Percentiles rank a stretch among this genome's conserved stretches.
Conservation (phyloP, 1,284 basidiomycete species). For the Trametes hirsuta region DNA sequence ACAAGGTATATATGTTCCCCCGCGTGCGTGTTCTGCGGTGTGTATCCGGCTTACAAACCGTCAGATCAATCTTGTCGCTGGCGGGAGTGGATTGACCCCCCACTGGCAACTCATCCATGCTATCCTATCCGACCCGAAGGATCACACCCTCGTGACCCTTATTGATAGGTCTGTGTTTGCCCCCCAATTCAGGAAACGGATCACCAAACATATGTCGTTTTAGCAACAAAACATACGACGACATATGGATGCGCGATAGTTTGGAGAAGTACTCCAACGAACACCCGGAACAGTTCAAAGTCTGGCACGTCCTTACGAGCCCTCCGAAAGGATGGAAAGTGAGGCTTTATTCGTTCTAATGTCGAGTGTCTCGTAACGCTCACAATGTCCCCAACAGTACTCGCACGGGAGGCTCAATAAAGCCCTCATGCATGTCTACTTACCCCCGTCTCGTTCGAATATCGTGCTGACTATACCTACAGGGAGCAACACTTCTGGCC, state of each 20-base stretch:
- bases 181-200: no score
- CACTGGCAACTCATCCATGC: constrained; percentile 33
- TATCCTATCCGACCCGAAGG: constrained; percentile 22
- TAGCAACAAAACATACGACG: constrained; percentile 30
- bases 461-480: neutral
- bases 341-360: neutral
- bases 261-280: constrained; percentile 23
- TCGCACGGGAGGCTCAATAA: constrained; percentile 19
- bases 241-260: constrained; percentile 27
- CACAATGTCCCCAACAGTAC: constrained; percentile 7
- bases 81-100: constrained; percentile 30
- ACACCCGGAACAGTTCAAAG: constrained; percentile 23
- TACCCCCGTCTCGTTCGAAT: neutral
- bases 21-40: no score
- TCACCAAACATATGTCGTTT: neutral
- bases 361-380: neutral
- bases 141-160: constrained; percentile 24
- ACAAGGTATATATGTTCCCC: constrained; percentile 15
- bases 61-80: constrained; percentile 31
- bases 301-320: constrained; percentile 29
- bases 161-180: constrained; percentile 23
- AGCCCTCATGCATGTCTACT: constrained; percentile 20
- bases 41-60: neutral
- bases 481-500: constrained; percentile 28
- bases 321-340: constrained; percentile 16